A percentile compares a stretch with the other conserved stretches of the same genome.
phyloP scores from a whole-genome alignment of 1,284 basidiomycete species.

The Gomphus bonarii region DNA sequence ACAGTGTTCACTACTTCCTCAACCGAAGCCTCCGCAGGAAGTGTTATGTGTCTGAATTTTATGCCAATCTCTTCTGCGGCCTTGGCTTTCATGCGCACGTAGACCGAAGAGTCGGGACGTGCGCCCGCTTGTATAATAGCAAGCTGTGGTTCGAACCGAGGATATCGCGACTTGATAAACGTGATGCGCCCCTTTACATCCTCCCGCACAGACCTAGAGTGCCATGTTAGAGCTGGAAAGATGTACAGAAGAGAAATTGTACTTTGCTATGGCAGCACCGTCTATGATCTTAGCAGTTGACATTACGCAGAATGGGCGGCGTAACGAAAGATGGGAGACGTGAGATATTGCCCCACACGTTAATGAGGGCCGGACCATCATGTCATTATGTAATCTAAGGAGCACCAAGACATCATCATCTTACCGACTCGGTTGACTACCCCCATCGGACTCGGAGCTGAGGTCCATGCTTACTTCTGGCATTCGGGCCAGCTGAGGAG shows the following conservation, averaged over 20 bases:
- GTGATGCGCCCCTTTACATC: constrained; percentile 60
- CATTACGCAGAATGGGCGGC: constrained; percentile 36
- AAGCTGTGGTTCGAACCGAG: constrained; percentile 83
- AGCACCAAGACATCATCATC: not conserved
- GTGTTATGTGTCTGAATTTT: constrained; percentile 70
- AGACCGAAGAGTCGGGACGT: constrained; percentile 83
- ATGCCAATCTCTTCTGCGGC: constrained; percentile 95
- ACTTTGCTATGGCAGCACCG: constrained; percentile 86
- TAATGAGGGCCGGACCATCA: not conserved
- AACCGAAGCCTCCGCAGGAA: constrained; percentile 66
- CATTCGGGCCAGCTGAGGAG: too few species aligned
- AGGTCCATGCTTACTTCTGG: too few species aligned
- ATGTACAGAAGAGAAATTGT: constrained; percentile 18
- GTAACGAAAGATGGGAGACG: not conserved
- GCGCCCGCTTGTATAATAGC: constrained; percentile 93
- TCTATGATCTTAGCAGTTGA: constrained; percentile 62
- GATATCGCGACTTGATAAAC: constrained; percentile 48
- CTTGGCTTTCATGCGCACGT: constrained; percentile 97
- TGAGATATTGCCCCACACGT: not conserved
- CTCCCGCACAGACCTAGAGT: constrained; percentile 64
- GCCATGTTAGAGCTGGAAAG: constrained; percentile 4
- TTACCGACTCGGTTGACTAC: too few species aligned
- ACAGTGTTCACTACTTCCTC: constrained; percentile 75
- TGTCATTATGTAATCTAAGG: not conserved
- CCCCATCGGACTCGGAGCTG: too few species aligned